Evolutionary conservation across 2,329 filamentous ascomycete species (phyloP), one percentile per base, ranked within the genome.

Genomic region (Hypoxylon sp.): DNA sequence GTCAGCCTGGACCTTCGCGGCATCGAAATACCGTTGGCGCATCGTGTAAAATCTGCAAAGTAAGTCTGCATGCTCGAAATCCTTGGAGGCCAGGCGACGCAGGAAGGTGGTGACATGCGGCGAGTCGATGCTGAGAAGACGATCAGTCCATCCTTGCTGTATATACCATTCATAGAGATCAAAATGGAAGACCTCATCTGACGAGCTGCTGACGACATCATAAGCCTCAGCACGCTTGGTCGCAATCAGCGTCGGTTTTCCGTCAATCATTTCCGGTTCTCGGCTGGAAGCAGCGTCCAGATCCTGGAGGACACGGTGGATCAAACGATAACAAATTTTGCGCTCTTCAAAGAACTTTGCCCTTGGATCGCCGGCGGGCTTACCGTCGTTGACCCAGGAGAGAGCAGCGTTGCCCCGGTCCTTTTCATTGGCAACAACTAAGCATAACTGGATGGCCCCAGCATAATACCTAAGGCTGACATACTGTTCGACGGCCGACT

Each of bases 131-230:
- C 91, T 89, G 34, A 99, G 87, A 28, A 99, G 87, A 13, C 94
- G 91, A 69, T 98, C 93, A 9, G 89, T 91, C 89, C 93, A 94
- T 17, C 92, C 91, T 77, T 94, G 90, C 59, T 87, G 82, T 72
- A 98, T 90, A 79, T 99, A 99, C 95, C 96, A 99, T 75, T 98
- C 94, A 78, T 98, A 99, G n/a, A 99, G 85, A 74, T 93, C 93
- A 67, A 93, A 97, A 78, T 98, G 91, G 82, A 99, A 99, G 3
- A 98, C 92, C 75, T 98, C 93, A 72, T 99, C 96, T 13, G 91
- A 87, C 0, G 95, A 97, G 64, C 87, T 88, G 76, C 97, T 93
- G 73, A 99, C 94, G 2, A 98, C 92, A 48, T 90, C 88, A 80
- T 98, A 97, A 0, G 96, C 95, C 81, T 99, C 95, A 53, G 89